Base-by-base conservation (phyloP, 1,139 yeast species). In the Candida sanyaensis region DNA sequence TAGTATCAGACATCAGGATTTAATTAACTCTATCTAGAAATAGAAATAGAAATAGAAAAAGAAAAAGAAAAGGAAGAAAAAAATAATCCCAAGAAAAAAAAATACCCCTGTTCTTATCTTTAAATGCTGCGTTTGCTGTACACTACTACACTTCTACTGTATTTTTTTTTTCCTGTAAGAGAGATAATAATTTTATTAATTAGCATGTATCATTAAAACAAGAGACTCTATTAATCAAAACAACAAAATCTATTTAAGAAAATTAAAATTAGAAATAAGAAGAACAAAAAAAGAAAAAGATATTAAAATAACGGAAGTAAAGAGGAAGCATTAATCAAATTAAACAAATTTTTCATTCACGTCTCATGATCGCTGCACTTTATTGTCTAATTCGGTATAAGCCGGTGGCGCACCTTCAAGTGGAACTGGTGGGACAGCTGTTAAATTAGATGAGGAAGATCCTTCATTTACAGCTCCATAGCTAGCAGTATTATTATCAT, bases 381-480 rank as follows among this genome's bases (percentile, higher is more conserved):
- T 54, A 37, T 56, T 60, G 45, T 65, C 69, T 11, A 68, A 36
- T 48, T 69, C 77, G 4, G 73, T 48, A 53, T 73, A 73, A 11
- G 75, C 71, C 1, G 78, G 77, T 11, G 77, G 77, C 13, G 50
- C 47, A 24, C 31, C 27, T 28, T 41, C 44, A 33, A 34, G 27
- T 32, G 44, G 39, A 13, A 34, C 39, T 36, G 39, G 31, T 8
- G 37, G 28, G 17, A 12, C 42, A 6, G 38, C 38, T 3, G 45
- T 45, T 11, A 48, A 31, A 32, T 29, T 40, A 13, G 41, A 36
- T 11, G 51, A 40, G 6, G 59, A 46, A 13, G 59, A 41, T 21
- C 63, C 63, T 50, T 64, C 68, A 42, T 43, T 53, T 3, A 62
- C 59, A 12, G 73, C 59, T 17, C 73, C 71, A 43, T 69, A 68